phyloP scores from a whole-genome alignment of 2,329 filamentous ascomycete genomes.

The Cordyceps javanica region DNA sequence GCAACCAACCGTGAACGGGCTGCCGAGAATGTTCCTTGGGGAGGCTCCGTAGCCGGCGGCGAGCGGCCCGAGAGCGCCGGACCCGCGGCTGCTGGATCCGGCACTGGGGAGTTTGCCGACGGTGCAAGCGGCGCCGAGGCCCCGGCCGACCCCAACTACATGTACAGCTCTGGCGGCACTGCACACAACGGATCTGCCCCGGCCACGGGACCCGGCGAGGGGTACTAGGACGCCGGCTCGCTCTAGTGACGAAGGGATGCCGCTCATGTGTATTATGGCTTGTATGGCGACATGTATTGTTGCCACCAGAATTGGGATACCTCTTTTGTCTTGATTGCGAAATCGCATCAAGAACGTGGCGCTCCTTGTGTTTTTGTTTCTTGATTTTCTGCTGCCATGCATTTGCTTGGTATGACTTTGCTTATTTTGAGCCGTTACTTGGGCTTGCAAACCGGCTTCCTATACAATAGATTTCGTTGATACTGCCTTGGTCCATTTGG shows the following conservation, averaged over 20 bases:
- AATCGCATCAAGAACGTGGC: neutral
- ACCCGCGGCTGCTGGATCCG: conserved; percentile 20
- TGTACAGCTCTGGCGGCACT: conserved; percentile 48
- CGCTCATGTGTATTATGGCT: neutral
- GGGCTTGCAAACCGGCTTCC: neutral
- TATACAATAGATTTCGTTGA: conserved; percentile 5
- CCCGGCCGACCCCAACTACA: conserved; percentile 37
- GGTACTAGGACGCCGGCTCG: conserved; percentile 36
- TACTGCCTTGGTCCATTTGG: neutral
- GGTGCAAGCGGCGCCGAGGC: conserved; percentile 20
- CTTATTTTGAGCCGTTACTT: neutral
- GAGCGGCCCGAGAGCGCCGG: conserved; percentile 26
- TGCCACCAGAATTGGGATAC: conserved; percentile 11
- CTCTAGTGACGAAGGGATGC: neutral
- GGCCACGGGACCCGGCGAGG: conserved; percentile 40
- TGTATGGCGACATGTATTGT: neutral
- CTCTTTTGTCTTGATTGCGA: conserved; percentile 1
- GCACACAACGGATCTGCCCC: conserved; percentile 47
- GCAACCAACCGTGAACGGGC: conserved; percentile 35
- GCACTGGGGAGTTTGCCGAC: conserved; percentile 37
- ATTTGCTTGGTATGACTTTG: neutral
- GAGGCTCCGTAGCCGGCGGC: conserved; percentile 25
- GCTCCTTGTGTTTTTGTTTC: conserved; percentile 7
- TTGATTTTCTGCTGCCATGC: neutral
- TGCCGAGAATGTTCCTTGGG: conserved; percentile 29